Evolutionary conservation across 1,284 basidiomycete genomes (phyloP).

Genomic region (Pyrrhoderma lamaoense): DNA sequence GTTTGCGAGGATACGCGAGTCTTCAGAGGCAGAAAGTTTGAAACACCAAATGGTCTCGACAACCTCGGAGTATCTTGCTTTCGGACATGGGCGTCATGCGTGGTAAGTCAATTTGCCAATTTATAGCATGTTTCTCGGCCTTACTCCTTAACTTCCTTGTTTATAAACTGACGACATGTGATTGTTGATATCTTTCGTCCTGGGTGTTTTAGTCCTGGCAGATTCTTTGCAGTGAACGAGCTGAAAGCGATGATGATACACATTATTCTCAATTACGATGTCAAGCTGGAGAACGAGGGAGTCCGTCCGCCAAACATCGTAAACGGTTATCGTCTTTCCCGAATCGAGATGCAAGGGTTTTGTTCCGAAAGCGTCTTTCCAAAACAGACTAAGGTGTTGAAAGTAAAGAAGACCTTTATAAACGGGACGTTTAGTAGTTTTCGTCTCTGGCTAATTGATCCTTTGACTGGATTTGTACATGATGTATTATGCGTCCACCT

Average conservation of each 20-base stretch:
- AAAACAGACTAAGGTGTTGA: no score
- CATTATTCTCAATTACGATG: slow-evolving; percentile 38
- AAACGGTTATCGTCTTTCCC: slow-evolving; percentile 13
- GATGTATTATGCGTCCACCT: no score
- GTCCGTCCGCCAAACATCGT: slow-evolving; percentile 22
- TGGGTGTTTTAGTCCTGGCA: slow-evolving; percentile 38
- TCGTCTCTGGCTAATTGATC: no score
- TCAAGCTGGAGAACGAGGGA: slow-evolving; percentile 32
- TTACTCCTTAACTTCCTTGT: no score
- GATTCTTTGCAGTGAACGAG: slow-evolving; percentile 41
- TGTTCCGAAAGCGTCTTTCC: slow-evolving; percentile 17
- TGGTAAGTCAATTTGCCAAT: slow-evolving; percentile 21
- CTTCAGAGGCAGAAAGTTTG: slow-evolving; percentile 8
- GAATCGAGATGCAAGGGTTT: slow-evolving; percentile 18
- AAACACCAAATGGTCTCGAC: slow-evolving; percentile 25
- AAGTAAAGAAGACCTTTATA: no score
- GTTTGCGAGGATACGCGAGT: slow-evolving; percentile 32
- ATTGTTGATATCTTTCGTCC: background rate
- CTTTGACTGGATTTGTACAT: no score
- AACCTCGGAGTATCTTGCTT: slow-evolving; percentile 24
- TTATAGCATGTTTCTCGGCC: no score
- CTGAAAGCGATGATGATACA: slow-evolving; percentile 40
- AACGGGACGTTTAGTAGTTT: no score
- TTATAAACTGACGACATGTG: background rate
- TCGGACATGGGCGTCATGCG: slow-evolving; percentile 27